Conservation (phyloP, 805 yeast species). For the Torulaspora indica region DNA sequence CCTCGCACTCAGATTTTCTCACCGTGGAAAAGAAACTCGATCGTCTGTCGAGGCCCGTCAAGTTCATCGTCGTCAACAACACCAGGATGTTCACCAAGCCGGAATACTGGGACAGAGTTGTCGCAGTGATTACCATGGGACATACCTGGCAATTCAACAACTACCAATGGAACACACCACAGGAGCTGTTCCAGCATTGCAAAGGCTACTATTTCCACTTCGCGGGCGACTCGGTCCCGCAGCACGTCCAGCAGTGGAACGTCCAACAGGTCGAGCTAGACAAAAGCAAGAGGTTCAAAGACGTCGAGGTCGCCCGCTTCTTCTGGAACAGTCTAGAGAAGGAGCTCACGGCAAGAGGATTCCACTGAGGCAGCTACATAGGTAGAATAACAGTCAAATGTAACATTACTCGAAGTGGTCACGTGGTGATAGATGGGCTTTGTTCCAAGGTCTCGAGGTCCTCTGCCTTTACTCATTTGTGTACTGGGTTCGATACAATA, state of each 20-base stretch:
- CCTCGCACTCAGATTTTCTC: slow-evolving; percentile 29
- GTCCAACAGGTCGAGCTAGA: slow-evolving; percentile 75
- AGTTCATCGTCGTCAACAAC: slow-evolving; percentile 69
- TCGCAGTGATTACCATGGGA: slow-evolving; percentile 94
- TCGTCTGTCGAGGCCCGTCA: slow-evolving; percentile 30
- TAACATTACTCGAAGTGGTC: slow-evolving; percentile 1
- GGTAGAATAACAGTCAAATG: slow-evolving; percentile 1
- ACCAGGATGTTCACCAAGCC: slow-evolving; percentile 86
- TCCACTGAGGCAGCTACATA: slow-evolving; percentile 24
- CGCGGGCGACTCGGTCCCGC: slow-evolving; percentile 75
- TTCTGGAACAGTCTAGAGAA: slow-evolving; percentile 84
- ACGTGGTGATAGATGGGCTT: neutral
- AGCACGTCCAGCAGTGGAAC: slow-evolving; percentile 78
- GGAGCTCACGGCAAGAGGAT: slow-evolving; percentile 65
- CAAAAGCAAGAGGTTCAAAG: slow-evolving; percentile 78
- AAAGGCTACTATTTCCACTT: slow-evolving; percentile 77
- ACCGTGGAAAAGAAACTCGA: slow-evolving; percentile 35
- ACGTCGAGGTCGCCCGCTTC: slow-evolving; percentile 75
- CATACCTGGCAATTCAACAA: slow-evolving; percentile 94
- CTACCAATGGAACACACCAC: slow-evolving; percentile 80
- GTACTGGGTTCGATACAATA: neutral
- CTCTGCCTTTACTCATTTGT: neutral
- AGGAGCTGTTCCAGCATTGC: slow-evolving; percentile 71
- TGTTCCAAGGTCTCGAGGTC: neutral
- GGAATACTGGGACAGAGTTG: slow-evolving; percentile 96